Base-by-base conservation (phyloP, 495 filamentous ascomycete species). In the Penicillium bialowiezense region DNA sequence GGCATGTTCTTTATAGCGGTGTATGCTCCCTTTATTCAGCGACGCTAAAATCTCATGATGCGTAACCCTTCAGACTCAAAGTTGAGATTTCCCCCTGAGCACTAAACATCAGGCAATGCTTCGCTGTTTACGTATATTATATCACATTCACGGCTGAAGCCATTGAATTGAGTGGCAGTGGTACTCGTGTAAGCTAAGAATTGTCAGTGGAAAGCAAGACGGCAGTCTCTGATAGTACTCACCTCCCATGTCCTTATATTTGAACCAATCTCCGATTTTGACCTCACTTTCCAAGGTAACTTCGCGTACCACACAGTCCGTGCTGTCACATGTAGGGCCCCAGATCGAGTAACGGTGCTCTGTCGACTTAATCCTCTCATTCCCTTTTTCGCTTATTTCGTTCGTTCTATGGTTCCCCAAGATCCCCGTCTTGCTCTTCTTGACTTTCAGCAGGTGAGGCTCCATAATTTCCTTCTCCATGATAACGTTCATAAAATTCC, bases 321-420 rank as follows among this genome's bases (percentile, higher is more conserved):
- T 53, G 33, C 65, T 58, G 42, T 71, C 67, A 45, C 65, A 69
- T 0, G 67, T 71, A 15, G 67, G 67, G 0, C 67, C 67, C 67
- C 68, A 71, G 7, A 71, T 51, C 7, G 65, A 66, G 38, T 71
- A 68, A 14, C 52, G 20, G 32, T 54, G 34, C 12, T 45, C 32
- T 13, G 41, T 14, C 17, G n/a, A 31, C 48, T 35, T 23, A 13
- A 20, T 3, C 7, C 7, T 20, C 32, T 19, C 23, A 21, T 41
- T 36, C 33, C 18, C 24, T 28, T 31, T 51, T n/a, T 48, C 26
- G 12, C 13, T 39, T 8, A 15, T 26, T 8, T 1, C 42, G 18
- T 0, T 24, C 3, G 32, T 19, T 36, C 41, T 46, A 2, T 23
- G 24, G 12, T 47, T 32, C 15, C 36, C 9, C 24, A 56, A 38